phyloP scores from a whole-genome alignment of 139 green algal genomes.

The Deuterostichococcus epilithicus region DNA sequence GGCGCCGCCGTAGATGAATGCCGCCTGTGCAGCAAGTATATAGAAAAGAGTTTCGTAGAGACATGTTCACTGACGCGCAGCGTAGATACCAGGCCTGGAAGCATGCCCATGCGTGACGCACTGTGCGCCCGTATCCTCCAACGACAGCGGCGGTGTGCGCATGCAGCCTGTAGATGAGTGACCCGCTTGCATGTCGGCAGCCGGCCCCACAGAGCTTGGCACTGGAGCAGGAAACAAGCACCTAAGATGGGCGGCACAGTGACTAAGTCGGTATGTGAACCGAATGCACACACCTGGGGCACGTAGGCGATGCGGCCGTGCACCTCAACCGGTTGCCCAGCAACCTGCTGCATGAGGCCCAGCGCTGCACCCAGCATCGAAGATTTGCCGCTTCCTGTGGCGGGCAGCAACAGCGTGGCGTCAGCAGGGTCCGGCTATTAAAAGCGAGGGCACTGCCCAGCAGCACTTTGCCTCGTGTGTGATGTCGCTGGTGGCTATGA shows the following conservation, averaged over 20 bases:
- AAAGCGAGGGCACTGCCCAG: too few relatives aligned
- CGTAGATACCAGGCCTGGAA: too few relatives aligned
- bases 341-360: constrained; percentile 52
- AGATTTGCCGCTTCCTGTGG: constrained; percentile 55
- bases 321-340: constrained; percentile 1
- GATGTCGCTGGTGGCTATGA: too few relatives aligned
- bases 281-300: not conserved
- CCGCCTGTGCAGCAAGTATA: constrained; percentile 43
- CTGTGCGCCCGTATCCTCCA: too few relatives aligned
- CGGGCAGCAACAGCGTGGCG: not conserved
- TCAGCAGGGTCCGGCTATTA: too few relatives aligned
- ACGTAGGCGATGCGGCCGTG: constrained; percentile 10
- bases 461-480: too few relatives aligned
- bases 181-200: too few relatives aligned
- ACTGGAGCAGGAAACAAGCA: too few relatives aligned
- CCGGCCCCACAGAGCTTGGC: too few relatives aligned
- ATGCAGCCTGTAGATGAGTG: too few relatives aligned
- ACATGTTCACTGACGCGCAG: not conserved
- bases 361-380: constrained; percentile 60
- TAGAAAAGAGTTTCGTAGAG: not conserved
- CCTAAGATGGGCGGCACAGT: not conserved
- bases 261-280: not conserved
- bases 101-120: too few relatives aligned
- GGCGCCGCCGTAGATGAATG: constrained; percentile 68
- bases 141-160: too few relatives aligned